phyloP scores from a whole-genome alignment of 768 basidiomycete species.

The Boletus speciosus region DNA sequence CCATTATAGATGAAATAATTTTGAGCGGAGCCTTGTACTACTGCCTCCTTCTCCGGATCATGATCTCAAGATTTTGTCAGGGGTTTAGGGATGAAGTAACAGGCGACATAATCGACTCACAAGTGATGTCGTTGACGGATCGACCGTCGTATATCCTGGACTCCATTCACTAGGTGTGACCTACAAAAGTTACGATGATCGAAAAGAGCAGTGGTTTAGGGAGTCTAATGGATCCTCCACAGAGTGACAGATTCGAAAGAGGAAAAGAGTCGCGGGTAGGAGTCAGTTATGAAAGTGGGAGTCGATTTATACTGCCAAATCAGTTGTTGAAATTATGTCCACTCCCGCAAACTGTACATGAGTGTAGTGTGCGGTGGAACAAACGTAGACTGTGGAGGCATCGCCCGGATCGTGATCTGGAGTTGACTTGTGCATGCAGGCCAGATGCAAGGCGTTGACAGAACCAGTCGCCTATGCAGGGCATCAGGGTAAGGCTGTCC shows the following conservation, averaged over 20 bases:
- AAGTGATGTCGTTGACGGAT: not conserved
- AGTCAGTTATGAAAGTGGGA: not conserved
- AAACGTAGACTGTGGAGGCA: not conserved
- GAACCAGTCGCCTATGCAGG: too few relatives aligned
- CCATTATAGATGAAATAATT: not conserved
- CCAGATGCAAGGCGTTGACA: not conserved
- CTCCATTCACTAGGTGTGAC: not conserved
- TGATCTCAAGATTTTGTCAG: not conserved
- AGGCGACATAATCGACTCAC: not conserved
- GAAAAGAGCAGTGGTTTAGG: not conserved
- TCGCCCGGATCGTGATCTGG: not conserved
- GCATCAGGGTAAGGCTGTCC: too few relatives aligned
- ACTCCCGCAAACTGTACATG: not conserved
- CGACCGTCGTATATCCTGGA: not conserved
- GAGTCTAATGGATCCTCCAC: not conserved
- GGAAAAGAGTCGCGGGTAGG: not conserved
- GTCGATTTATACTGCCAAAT: not conserved
- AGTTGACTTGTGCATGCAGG: not conserved
- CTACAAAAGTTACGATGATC: not conserved
- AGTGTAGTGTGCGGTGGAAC: not conserved
- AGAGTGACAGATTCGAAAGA: not conserved
- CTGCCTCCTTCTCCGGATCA: not conserved
- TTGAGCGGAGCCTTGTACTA: not conserved
- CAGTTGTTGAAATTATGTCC: not conserved
- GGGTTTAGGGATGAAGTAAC: not conserved